These are phyloP conservation scores for Oryza brachyantha DNA, from an alignment of 176 grass and related monocot genomes.

Conservation along the genomic window DNA sequence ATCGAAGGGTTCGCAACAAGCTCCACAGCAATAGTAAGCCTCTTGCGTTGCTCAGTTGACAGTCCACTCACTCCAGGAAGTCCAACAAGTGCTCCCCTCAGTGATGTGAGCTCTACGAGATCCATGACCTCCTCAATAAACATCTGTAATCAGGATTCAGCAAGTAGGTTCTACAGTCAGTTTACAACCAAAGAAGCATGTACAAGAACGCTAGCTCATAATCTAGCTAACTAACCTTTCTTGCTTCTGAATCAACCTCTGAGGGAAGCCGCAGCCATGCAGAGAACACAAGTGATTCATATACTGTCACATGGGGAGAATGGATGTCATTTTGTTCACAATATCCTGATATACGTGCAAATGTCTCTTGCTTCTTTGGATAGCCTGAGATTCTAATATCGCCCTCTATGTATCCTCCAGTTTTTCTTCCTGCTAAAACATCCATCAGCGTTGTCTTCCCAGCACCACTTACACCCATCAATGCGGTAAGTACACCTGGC, in stretches of 20 bases:
- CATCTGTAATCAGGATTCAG: slow-evolving; percentile 50
- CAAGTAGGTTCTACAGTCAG: slow-evolving; percentile 21
- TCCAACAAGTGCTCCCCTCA: slow-evolving; percentile 78
- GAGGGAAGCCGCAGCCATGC: slow-evolving; percentile 74
- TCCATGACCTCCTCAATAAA: slow-evolving; percentile 94
- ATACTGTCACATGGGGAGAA: slow-evolving; percentile 81
- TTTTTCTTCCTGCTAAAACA: slow-evolving; percentile 90
- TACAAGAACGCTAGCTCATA: slow-evolving; percentile 18
- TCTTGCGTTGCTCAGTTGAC: slow-evolving; percentile 89
- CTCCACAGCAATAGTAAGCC: slow-evolving; percentile 90
- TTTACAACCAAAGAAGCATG: slow-evolving; percentile 8
- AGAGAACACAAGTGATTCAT: slow-evolving; percentile 83
- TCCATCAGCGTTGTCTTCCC: slow-evolving; percentile 97
- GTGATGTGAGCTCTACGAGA: slow-evolving; percentile 75
- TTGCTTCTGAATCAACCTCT: slow-evolving; percentile 49
- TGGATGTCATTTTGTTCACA: slow-evolving; percentile 97
- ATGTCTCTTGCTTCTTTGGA: slow-evolving; percentile 95
- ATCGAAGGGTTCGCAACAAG: slow-evolving; percentile 91
- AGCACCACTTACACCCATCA: slow-evolving; percentile 91
- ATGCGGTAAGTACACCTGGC: slow-evolving; percentile 83
- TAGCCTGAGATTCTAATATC: slow-evolving; percentile 72
- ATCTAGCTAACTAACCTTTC: slow-evolving; percentile 57
- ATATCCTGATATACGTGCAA: slow-evolving; percentile 91
- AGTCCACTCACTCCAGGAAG: slow-evolving; percentile 82
- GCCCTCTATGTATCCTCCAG: slow-evolving; percentile 79